phyloP scores from a whole-genome alignment of 2,329 filamentous ascomycete genomes.

The Penicillium sp. region DNA sequence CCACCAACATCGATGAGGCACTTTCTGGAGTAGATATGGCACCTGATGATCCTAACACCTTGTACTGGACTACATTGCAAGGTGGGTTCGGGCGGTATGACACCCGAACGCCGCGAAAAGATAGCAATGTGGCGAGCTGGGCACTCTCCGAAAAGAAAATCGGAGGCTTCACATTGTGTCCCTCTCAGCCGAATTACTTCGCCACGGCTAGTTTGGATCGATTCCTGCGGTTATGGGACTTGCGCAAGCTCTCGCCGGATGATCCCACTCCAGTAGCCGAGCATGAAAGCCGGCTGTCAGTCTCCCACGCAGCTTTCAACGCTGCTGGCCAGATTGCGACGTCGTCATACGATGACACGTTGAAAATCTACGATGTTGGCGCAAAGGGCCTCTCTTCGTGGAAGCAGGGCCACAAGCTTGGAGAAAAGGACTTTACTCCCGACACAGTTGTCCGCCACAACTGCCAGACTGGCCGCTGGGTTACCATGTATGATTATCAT shows the following conservation, averaged over 20 bases:
- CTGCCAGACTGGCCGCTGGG: constrained; percentile 93
- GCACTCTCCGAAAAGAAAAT: constrained; percentile 88
- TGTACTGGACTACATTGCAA: constrained; percentile 85
- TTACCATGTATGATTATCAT: constrained; percentile 64
- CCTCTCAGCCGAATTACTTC: constrained; percentile 73
- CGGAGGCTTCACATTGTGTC: constrained; percentile 84
- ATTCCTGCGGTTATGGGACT: constrained; percentile 87
- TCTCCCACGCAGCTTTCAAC: constrained; percentile 91
- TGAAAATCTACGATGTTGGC: constrained; percentile 84
- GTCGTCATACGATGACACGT: constrained; percentile 87
- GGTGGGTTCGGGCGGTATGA: constrained; percentile 81
- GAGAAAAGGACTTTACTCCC: constrained; percentile 65
- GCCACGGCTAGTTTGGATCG: constrained; percentile 89
- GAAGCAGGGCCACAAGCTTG: constrained; percentile 58
- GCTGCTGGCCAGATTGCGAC: constrained; percentile 81
- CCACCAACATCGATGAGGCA: constrained; percentile 68
- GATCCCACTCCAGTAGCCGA: constrained; percentile 72
- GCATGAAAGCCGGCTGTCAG: constrained; percentile 77
- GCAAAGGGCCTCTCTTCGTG: constrained; percentile 56
- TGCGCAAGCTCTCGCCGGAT: constrained; percentile 67
- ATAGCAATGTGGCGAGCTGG: constrained; percentile 64
- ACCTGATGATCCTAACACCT: constrained; percentile 63
- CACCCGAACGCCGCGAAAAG: constrained; percentile 56
- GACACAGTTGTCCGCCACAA: constrained; percentile 73
- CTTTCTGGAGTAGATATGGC: constrained; percentile 83